Conservation (phyloP, 352 stramenopile genomes). For the Phytophthora gonapodyides region DNA sequence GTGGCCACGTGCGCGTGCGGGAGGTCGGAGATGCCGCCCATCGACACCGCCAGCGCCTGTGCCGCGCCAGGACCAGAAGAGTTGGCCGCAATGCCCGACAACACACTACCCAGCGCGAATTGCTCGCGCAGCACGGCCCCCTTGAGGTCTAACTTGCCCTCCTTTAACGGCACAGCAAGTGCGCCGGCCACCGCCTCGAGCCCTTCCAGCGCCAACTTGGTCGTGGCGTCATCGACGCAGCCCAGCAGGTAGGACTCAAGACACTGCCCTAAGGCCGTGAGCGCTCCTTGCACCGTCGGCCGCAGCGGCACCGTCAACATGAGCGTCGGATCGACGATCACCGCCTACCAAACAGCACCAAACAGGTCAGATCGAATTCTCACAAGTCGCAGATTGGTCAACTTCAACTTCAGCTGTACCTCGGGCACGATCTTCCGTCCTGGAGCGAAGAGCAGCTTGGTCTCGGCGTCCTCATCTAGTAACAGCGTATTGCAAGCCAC, state of each 20-base stretch:
- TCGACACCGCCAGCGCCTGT: conserved; percentile 61
- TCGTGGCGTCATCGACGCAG: conserved; percentile 43
- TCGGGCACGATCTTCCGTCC: conserved; percentile 48
- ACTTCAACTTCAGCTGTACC: conserved; percentile 31
- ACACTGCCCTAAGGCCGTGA: conserved; percentile 72
- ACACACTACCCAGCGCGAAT: conserved; percentile 58
- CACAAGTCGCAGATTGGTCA: conserved; percentile 13
- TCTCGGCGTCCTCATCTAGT: conserved; percentile 67
- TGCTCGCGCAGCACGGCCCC: conserved; percentile 53
- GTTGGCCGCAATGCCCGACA: conserved; percentile 57
- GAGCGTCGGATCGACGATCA: conserved; percentile 73
- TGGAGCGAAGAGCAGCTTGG: conserved; percentile 53
- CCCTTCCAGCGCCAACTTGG: conserved; percentile 59
- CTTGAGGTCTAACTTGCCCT: conserved; percentile 73
- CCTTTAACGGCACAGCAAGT: conserved; percentile 55
- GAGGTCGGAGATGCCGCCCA: conserved; percentile 72
- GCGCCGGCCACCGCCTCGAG: conserved; percentile 58
- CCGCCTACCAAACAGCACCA: conserved; percentile 34
- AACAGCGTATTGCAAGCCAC: conserved; percentile 56
- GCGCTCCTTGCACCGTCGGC: conserved; percentile 56
- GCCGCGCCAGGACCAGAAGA: conserved; percentile 58
- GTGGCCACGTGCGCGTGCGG: conserved; percentile 63
- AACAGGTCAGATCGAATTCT: conserved; percentile 16
- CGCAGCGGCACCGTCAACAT: conserved; percentile 63
- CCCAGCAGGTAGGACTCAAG: conserved; percentile 75